A percentile compares a stretch with the other conserved stretches of the same genome.
These are phyloP conservation scores for Pyrenophora tritici-repentis DNA, from an alignment of 2,329 filamentous ascomycete species.

Conservation along the genomic window DNA sequence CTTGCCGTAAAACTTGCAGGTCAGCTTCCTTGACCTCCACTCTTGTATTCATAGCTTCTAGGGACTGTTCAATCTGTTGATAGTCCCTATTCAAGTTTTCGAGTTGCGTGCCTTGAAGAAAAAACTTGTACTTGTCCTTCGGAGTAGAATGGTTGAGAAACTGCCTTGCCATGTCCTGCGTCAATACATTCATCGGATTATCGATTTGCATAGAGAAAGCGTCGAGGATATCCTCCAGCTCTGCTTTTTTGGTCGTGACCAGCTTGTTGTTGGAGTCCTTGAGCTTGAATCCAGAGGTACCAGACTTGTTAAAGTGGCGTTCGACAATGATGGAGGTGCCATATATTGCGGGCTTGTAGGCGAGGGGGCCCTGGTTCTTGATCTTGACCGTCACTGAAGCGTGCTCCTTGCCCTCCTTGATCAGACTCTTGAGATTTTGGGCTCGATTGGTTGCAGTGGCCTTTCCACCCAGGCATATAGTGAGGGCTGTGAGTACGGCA, in stretches of 20 bases:
- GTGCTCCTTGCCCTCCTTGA: slow-evolving; percentile 81
- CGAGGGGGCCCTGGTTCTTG: slow-evolving; percentile 85
- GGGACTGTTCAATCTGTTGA: slow-evolving; percentile 75
- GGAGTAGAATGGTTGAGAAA: slow-evolving; percentile 87
- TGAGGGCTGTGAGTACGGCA: slow-evolving; percentile 89
- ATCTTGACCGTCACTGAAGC: slow-evolving; percentile 78
- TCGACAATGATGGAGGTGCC: slow-evolving; percentile 89
- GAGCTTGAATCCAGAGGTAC: slow-evolving; percentile 82
- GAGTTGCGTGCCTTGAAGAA: slow-evolving; percentile 90
- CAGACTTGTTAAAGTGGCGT: slow-evolving; percentile 77
- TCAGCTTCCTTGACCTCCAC: slow-evolving; percentile 66
- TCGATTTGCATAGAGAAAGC: slow-evolving; percentile 93
- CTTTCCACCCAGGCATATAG: slow-evolving; percentile 92
- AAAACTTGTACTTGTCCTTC: slow-evolving; percentile 92
- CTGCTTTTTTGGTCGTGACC: slow-evolving; percentile 81
- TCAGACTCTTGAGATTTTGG: slow-evolving; percentile 83
- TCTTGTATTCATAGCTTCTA: slow-evolving; percentile 73
- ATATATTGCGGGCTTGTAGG: slow-evolving; percentile 81
- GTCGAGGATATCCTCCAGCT: slow-evolving; percentile 91
- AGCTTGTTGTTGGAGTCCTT: slow-evolving; percentile 72
- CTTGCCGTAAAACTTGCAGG: slow-evolving; percentile 63
- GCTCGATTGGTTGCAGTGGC: slow-evolving; percentile 91
- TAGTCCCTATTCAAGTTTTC: slow-evolving; percentile 94
- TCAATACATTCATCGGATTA: slow-evolving; percentile 94
- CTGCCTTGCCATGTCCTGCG: slow-evolving; percentile 91